A percentile compares a stretch with the other conserved stretches of the same genome.
These are phyloP conservation scores for Harringtonia lauricola DNA, from an alignment of 2,329 filamentous ascomycete genomes.

Conservation along the genomic window DNA sequence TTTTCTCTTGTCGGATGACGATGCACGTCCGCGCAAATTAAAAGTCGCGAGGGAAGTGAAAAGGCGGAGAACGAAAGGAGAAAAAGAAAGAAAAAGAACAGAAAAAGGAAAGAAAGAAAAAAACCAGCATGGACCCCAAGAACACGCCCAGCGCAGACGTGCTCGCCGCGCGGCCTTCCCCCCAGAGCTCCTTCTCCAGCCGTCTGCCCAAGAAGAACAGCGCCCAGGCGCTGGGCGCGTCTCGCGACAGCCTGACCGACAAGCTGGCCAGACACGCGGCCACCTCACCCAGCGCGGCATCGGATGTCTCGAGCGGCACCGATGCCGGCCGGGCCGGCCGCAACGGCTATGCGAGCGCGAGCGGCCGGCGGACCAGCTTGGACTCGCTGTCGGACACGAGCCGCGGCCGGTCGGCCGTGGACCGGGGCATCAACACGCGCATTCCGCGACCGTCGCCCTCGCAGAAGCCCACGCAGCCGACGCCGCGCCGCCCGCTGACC, in stretches of 20 bases:
- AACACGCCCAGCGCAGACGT: background rate
- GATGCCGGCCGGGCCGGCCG: background rate
- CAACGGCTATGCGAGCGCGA: constrained; percentile 1
- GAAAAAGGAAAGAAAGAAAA: too few relatives aligned
- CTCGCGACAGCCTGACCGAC: constrained; percentile 3
- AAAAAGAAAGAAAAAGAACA: too few relatives aligned
- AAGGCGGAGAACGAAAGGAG: too few relatives aligned
- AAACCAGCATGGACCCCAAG: background rate
- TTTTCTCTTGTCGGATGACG: too few relatives aligned
- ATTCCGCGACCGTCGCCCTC: constrained; percentile 19
- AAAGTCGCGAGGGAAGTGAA: too few relatives aligned
- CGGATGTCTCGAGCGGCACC: constrained; percentile 7
- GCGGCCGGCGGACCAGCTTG: background rate
- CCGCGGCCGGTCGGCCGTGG: background rate
- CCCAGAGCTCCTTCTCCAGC: background rate
- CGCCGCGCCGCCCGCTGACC: constrained; percentile 22
- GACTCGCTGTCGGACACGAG: background rate
- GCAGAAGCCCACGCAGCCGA: constrained; percentile 3
- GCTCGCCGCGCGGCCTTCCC: background rate
- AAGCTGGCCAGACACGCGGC: background rate
- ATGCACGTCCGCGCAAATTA: too few relatives aligned
- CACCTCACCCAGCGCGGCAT: constrained; percentile 5
- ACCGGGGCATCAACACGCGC: constrained; percentile 12
- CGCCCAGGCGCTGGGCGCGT: constrained; percentile 6
- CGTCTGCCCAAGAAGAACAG: constrained; percentile 9